Conservation (phyloP, 805 yeast genomes). For the Ogataea polymorpha region DNA sequence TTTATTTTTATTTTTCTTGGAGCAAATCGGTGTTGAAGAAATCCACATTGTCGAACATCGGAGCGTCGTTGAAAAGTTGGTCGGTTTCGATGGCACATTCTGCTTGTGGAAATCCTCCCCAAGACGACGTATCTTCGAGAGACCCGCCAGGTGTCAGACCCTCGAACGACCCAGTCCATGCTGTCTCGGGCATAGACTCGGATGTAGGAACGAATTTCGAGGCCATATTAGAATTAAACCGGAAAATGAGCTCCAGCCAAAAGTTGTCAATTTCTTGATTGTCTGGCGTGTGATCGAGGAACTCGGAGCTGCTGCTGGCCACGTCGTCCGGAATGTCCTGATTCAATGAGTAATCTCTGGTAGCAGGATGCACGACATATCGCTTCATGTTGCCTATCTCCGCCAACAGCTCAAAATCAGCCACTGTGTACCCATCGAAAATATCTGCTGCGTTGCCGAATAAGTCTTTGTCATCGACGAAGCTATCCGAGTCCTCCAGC, state of each 20-base stretch:
- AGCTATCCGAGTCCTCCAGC: conserved; percentile 22
- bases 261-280: conserved; percentile 22
- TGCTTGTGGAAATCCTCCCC: background rate
- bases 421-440: conserved; percentile 16
- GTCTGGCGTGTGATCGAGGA: conserved; percentile 11
- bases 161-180: background rate
- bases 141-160: background rate
- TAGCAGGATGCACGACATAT: background rate
- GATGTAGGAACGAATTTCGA: background rate
- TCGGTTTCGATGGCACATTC: background rate
- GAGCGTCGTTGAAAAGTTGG: background rate
- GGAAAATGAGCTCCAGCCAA: conserved; percentile 25
- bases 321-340: conserved; percentile 1
- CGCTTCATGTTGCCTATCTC: conserved; percentile 7
- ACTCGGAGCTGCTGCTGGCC: background rate
- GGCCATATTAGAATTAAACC: background rate
- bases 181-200: background rate
- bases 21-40: background rate
- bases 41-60: background rate
- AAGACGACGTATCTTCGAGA: background rate
- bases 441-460: conserved; percentile 10
- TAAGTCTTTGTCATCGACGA: background rate
- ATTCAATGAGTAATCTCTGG: background rate
- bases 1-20: background rate
- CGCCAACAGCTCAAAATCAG: conserved; percentile 15